These are phyloP conservation scores for Endothia cerciana DNA, from an alignment of 2,329 filamentous ascomycete genomes.

Conservation along the genomic window DNA sequence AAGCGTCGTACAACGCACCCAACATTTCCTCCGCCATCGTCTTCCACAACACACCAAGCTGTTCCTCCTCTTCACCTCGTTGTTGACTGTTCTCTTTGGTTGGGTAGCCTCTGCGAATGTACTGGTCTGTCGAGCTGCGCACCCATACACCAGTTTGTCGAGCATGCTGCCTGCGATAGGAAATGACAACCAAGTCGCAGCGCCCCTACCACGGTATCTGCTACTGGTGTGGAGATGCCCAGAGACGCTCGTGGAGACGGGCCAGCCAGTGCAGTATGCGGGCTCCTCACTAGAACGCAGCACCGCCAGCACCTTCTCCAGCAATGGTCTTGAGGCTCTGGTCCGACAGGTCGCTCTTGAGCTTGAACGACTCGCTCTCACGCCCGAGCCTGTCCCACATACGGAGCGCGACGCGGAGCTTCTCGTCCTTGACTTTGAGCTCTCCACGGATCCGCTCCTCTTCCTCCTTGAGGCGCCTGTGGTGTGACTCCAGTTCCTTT, in stretches of 20 bases:
- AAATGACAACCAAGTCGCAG: no score
- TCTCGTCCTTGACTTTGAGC: slow-evolving; percentile 56
- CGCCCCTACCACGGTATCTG: not conserved
- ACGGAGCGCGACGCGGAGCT: slow-evolving; percentile 55
- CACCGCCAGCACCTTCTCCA: slow-evolving; percentile 58
- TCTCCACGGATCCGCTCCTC: slow-evolving; percentile 62
- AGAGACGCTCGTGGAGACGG: not conserved
- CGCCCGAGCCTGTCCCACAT: slow-evolving; percentile 59
- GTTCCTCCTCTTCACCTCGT: no score
- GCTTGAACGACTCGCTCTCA: slow-evolving; percentile 57
- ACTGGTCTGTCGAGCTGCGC: no score
- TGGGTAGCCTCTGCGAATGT: not conserved
- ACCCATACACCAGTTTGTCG: not conserved
- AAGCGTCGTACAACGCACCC: not conserved
- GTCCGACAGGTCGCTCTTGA: slow-evolving; percentile 61
- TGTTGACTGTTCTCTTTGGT: not conserved
- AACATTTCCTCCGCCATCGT: not conserved
- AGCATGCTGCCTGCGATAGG: not conserved
- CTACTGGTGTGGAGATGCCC: no score
- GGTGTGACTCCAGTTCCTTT: slow-evolving; percentile 59
- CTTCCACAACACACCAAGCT: no score
- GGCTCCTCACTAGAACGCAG: slow-evolving; percentile 50
- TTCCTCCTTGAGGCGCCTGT: slow-evolving; percentile 58
- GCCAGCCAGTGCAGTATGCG: not conserved
- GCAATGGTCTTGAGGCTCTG: slow-evolving; percentile 60